Conservation (phyloP, 1,284 basidiomycete species). For the Mycena citricolor region DNA sequence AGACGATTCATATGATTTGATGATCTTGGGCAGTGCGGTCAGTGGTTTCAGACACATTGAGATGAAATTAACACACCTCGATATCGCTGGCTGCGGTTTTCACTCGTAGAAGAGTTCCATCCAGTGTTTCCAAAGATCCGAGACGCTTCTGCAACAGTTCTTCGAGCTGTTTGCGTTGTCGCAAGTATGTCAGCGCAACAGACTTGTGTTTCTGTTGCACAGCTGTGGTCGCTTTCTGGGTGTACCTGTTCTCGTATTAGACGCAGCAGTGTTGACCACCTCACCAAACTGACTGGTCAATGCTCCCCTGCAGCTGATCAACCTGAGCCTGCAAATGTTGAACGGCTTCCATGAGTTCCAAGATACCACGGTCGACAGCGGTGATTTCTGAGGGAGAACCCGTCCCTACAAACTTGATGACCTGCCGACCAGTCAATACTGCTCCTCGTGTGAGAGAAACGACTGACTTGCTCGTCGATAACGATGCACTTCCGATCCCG, state of each 20-base stretch:
- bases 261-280: background rate
- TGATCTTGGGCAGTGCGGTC: conserved; percentile 57
- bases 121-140: conserved; percentile 71
- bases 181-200: conserved; percentile 73
- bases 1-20: conserved; percentile 83
- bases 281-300: conserved; percentile 59
- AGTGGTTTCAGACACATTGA: background rate
- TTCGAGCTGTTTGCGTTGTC: conserved; percentile 79
- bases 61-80: conserved; percentile 52
- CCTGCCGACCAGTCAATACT: too few species aligned
- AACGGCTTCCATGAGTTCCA: conserved; percentile 73
- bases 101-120: conserved; percentile 76
- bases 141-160: conserved; percentile 77
- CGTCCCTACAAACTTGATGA: conserved; percentile 70
- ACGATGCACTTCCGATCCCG: conserved; percentile 71
- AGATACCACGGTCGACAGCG: conserved; percentile 69
- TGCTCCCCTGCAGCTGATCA: conserved; percentile 61
- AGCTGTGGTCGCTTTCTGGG: conserved; percentile 62
- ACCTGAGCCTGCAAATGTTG: conserved; percentile 66
- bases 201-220: conserved; percentile 70
- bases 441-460: background rate
- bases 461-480: conserved; percentile 62
- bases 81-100: conserved; percentile 88
- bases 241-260: conserved; percentile 53
- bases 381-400: conserved; percentile 49